These are phyloP conservation scores for Turritis glabra DNA, from an alignment of 345 rosid genomes.

Conservation along the genomic window DNA sequence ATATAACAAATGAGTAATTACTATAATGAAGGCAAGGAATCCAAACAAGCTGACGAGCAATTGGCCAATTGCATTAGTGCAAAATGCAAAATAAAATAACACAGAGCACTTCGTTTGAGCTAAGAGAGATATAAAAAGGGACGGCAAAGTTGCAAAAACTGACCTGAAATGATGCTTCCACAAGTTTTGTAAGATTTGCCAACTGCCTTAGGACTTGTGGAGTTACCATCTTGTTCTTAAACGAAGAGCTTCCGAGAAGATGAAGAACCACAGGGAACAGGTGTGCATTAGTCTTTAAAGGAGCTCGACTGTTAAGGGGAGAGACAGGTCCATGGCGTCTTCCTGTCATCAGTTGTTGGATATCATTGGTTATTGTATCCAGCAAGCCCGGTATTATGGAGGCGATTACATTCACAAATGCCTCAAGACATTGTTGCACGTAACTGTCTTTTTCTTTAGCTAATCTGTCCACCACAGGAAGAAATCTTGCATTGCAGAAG, in stretches of 20 bases:
- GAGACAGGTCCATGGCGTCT: constrained; percentile 77
- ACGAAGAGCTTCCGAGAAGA: constrained; percentile 79
- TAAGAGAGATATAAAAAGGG: not conserved
- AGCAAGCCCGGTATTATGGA: constrained; percentile 71
- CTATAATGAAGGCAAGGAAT: constrained; percentile 3
- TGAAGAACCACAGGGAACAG: constrained; percentile 85
- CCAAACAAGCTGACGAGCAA: not conserved
- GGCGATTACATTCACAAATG: constrained; percentile 67
- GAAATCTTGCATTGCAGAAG: constrained; percentile 73
- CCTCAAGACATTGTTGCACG: constrained; percentile 70
- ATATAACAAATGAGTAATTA: not conserved
- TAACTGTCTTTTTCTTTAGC: constrained; percentile 87
- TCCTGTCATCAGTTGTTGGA: constrained; percentile 85
- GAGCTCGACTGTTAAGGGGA: constrained; percentile 58
- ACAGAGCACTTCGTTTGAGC: not conserved
- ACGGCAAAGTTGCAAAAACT: constrained; percentile 27
- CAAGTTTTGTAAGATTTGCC: constrained; percentile 74
- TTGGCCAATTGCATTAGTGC: not conserved
- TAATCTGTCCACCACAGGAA: constrained; percentile 79
- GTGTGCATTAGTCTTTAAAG: constrained; percentile 67
- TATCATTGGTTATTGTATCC: constrained; percentile 71
- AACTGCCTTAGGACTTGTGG: constrained; percentile 70
- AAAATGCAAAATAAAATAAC: not conserved
- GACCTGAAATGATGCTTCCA: constrained; percentile 91
- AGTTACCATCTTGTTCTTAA: constrained; percentile 74